Base-by-base conservation (phyloP, 1,284 basidiomycete species). In the Abortiporus biennis region DNA sequence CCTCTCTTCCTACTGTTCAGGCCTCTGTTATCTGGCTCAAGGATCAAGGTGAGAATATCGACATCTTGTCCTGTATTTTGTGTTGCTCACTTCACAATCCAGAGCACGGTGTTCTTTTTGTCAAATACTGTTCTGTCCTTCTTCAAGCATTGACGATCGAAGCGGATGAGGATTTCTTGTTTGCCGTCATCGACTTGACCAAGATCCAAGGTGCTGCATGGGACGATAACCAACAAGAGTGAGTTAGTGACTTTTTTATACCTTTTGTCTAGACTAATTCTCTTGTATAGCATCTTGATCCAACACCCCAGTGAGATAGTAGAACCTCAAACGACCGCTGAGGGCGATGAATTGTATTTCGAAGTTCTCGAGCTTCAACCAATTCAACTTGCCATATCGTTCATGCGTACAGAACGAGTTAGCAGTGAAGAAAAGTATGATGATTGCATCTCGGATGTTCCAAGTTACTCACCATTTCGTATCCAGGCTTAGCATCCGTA, bases 361-460 rank as follows among this genome's bases (percentile, higher is more conserved):
- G 95, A 99, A 66, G 82, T 94, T 11, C 74, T 99, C n/a, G 93
- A 98, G 54, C 70, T 99, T 36, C 96, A 99, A 56, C 96, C 96
- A 3, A 86, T 99, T 55, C 84, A 86, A 50, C 71, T 99, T 6
- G 86, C 92, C 3, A 64, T 99, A 13, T 99, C 96, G 1, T 99
- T 99, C 67, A 96, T 98, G 89, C 79, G 94, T 11, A 96, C 93
- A 1, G 93, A 97, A 54, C 75, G 92, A 29, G 83, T 95, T 40
- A 96, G 89, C 59, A 87, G 87, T 36, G 92, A 93, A 57, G 90
- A 95, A 54, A 92, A 92, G 93, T 93, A 58, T 55, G 83, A n/a
- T n/a, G n/a, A n/a, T n/a, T n/a, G n/a, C 65, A 6, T 21, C 35
- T 12, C 9, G 16, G 13, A 19, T 13, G 0, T 36, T 27, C 12